phyloP scores from a whole-genome alignment of 2,329 filamentous ascomycete species.

The Diaporthe citriasiana region DNA sequence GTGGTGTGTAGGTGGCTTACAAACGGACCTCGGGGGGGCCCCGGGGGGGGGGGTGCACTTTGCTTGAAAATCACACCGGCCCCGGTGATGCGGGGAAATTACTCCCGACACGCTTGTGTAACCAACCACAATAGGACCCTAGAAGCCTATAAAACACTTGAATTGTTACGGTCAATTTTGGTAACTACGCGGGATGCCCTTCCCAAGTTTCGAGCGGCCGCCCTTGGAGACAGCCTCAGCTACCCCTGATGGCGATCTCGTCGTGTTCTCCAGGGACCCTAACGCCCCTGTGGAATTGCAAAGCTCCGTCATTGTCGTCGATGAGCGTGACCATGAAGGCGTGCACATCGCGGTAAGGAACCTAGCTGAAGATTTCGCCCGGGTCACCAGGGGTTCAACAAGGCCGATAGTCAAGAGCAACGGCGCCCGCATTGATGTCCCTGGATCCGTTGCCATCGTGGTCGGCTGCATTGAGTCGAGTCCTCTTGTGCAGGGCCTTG shows the following conservation, averaged over 20 bases:
- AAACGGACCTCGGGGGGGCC: too few relatives aligned
- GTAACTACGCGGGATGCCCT: neutral
- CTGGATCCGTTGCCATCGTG: constrained; percentile 58
- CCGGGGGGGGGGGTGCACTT: too few relatives aligned
- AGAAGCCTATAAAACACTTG: neutral
- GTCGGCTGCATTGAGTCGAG: constrained; percentile 64
- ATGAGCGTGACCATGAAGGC: constrained; percentile 50
- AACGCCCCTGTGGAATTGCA: neutral
- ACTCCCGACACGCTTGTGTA: neutral
- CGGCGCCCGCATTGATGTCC: neutral
- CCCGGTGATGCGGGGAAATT: neutral
- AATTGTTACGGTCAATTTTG: too few relatives aligned
- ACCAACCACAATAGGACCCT: neutral
- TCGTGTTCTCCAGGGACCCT: neutral
- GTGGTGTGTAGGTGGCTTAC: too few relatives aligned
- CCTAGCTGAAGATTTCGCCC: constrained; percentile 49
- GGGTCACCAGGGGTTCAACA: constrained; percentile 45
- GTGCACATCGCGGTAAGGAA: constrained; percentile 53
- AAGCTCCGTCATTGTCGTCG: constrained; percentile 43
- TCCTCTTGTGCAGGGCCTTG: constrained; percentile 61
- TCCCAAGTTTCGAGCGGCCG: neutral
- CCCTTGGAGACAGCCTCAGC: neutral
- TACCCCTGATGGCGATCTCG: neutral
- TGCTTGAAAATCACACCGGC: too few relatives aligned
- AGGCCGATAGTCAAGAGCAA: constrained; percentile 24